phyloP scores from a whole-genome alignment of 129 eudicot species.

The Flaveria bidentis region DNA sequence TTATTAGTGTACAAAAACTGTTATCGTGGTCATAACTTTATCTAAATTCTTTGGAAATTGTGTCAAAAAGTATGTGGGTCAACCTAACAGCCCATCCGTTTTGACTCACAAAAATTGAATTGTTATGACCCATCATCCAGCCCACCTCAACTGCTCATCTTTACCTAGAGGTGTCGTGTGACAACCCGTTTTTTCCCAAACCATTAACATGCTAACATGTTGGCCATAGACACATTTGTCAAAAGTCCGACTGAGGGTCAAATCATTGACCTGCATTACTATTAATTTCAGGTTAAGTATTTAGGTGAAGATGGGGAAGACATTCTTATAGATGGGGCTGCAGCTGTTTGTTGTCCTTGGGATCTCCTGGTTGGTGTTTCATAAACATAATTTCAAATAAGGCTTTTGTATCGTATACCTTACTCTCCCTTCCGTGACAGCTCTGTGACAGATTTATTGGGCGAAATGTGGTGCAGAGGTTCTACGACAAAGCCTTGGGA shows the following conservation, averaged over 20 bases:
- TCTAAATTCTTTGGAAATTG: not conserved
- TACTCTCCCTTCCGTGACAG: constrained; percentile 43
- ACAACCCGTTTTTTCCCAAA: no score
- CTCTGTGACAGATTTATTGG: constrained; percentile 78
- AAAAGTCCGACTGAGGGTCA: not conserved
- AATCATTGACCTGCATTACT: constrained; percentile 16
- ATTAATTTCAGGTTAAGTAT: constrained; percentile 71
- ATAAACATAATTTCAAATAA: constrained; percentile 5
- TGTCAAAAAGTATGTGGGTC: not conserved
- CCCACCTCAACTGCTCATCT: not conserved
- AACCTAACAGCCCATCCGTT: not conserved
- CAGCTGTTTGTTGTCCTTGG: constrained; percentile 96
- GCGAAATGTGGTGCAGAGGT: constrained; percentile 67
- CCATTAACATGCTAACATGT: not conserved
- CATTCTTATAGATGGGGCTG: constrained; percentile 83
- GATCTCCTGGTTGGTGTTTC: constrained; percentile 78
- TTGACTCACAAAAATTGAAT: not conserved
- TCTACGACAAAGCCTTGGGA: constrained; percentile 75
- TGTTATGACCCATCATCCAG: not conserved
- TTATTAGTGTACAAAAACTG: not conserved
- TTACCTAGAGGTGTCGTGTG: no score
- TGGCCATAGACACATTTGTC: constrained; percentile 9
- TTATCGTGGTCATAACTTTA: not conserved
- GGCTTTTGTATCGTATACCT: not conserved
- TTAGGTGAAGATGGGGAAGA: constrained; percentile 88